These are phyloP conservation scores for Heterobasidion irregulare DNA, from an alignment of 1,284 basidiomycete species.

Conservation along the genomic window DNA sequence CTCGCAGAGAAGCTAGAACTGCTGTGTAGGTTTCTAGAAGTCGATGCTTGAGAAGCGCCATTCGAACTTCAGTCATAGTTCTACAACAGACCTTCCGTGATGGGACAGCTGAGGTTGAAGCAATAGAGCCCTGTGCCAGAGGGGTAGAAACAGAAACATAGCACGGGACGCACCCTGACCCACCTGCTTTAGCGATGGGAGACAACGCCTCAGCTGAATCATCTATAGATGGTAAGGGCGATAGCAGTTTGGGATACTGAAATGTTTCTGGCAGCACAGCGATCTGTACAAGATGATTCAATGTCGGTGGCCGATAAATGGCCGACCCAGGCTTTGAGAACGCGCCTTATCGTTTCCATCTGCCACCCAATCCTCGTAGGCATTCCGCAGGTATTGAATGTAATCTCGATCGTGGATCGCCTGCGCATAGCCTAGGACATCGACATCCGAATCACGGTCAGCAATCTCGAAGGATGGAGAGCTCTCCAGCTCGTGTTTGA, in stretches of 20 bases:
- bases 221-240: not conserved
- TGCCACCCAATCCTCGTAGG: constrained; percentile 22
- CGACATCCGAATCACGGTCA: not conserved
- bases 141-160: not conserved
- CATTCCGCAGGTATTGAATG: constrained; percentile 19
- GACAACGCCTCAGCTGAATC: not conserved
- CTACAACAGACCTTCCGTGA: constrained; percentile 19
- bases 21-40: constrained; percentile 22
- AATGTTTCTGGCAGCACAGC: not conserved
- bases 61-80: not conserved
- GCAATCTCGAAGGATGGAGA: not conserved
- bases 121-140: constrained; percentile 23
- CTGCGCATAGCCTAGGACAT: not conserved
- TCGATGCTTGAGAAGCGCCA: not conserved
- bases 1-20: constrained; percentile 20
- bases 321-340: not conserved
- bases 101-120: constrained; percentile 28
- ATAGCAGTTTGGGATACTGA: not conserved
- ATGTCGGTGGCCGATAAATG: not conserved
- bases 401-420: constrained; percentile 14
- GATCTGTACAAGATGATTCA: not conserved
- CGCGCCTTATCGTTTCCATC: constrained; percentile 23
- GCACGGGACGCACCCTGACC: constrained; percentile 9
- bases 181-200: constrained; percentile 23
- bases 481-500: constrained; percentile 7